Percentiles rank a stretch among this genome's conserved stretches.
Conservation (phyloP, 768 basidiomycete species). For the Favolaschia claudopus region DNA sequence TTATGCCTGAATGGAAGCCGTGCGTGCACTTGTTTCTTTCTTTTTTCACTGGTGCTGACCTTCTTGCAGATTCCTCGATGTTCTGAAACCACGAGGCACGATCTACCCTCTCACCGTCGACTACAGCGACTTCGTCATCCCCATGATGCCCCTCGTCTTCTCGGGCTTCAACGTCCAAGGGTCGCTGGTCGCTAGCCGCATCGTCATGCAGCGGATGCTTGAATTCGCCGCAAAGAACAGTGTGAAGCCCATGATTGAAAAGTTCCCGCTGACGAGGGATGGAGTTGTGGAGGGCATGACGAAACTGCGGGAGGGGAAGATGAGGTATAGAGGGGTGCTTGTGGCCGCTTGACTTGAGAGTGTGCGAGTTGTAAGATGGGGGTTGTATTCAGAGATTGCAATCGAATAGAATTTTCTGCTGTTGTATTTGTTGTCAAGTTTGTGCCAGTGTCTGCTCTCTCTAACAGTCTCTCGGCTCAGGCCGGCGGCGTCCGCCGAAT, state of each 20-base stretch:
- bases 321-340: conserved; percentile 15
- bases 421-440: no score
- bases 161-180: conserved; percentile 17
- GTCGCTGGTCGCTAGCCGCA: conserved; percentile 15
- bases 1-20: conserved; percentile 8
- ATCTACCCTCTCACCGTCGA: conserved; percentile 13
- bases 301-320: conserved; percentile 3
- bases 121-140: conserved; percentile 1
- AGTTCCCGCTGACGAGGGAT: conserved; percentile 37
- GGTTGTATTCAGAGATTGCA: no score
- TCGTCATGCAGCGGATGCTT: conserved; percentile 33
- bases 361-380: no score
- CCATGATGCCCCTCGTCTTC: conserved; percentile 2
- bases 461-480: no score
- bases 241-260: conserved; percentile 36
- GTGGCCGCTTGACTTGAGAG: no score
- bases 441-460: no score
- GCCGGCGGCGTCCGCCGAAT: no score
- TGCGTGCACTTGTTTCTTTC: not conserved
- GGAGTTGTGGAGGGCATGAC: conserved; percentile 27
- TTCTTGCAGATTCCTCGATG: not conserved
- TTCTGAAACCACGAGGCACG: conserved; percentile 6
- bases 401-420: no score
- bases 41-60: not conserved
- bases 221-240: conserved; percentile 39